Percentiles rank a stretch among this genome's conserved stretches.
Conservation (phyloP, 1,139 yeast genomes). For the Candida sp. region DNA sequence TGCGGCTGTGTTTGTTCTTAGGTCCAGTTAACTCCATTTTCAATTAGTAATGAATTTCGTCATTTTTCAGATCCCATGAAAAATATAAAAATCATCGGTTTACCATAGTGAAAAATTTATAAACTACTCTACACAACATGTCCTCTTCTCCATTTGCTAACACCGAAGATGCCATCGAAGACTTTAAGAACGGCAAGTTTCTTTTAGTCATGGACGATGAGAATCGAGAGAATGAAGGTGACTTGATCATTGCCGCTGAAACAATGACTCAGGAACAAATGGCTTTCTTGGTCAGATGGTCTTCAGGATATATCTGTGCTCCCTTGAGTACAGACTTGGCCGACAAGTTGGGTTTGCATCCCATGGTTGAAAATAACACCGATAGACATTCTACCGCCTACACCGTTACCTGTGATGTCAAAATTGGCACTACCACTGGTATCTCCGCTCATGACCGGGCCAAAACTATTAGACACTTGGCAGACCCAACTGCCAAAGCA, state of each 20-base stretch:
- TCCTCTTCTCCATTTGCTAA: neutral
- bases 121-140: too few relatives aligned
- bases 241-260: constrained; percentile 88
- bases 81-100: too few relatives aligned
- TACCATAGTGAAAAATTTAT: too few relatives aligned
- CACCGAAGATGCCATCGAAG: constrained; percentile 67
- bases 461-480: constrained; percentile 70
- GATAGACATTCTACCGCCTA: constrained; percentile 98
- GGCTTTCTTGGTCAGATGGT: constrained; percentile 91
- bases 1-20: too few relatives aligned
- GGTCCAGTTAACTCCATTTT: too few relatives aligned
- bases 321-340: constrained; percentile 82
- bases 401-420: constrained; percentile 86
- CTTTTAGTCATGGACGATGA: constrained; percentile 96
- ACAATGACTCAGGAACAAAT: constrained; percentile 75
- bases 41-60: too few relatives aligned
- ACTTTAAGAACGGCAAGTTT: constrained; percentile 84
- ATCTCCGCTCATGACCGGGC: constrained; percentile 95
- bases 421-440: constrained; percentile 93
- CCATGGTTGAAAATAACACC: constrained; percentile 61
- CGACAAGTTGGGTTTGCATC: constrained; percentile 72
- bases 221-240: constrained; percentile 96
- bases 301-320: constrained; percentile 92
- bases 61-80: neutral
- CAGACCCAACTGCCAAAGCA: constrained; percentile 54